phyloP scores from a whole-genome alignment of 2,329 filamentous ascomycete genomes.

The Byssoonygena ceratinophila region DNA sequence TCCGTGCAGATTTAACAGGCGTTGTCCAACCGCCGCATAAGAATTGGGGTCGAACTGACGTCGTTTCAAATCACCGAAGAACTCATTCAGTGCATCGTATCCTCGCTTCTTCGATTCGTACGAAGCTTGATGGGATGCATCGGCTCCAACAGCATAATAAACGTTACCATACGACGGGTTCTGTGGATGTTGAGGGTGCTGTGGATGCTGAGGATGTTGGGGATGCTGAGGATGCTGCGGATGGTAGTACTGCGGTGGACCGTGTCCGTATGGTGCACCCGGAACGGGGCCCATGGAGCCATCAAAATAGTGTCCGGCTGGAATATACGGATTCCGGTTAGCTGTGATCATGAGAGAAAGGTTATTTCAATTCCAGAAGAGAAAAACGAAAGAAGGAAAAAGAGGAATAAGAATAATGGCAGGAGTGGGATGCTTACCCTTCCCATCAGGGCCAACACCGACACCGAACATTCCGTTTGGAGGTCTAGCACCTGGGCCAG shows the following conservation, averaged over 20 bases:
- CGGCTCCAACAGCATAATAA: slow-evolving; percentile 66
- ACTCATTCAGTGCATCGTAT: slow-evolving; percentile 84
- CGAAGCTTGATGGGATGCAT: slow-evolving; percentile 51
- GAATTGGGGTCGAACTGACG: slow-evolving; percentile 78
- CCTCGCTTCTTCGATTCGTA: slow-evolving; percentile 71
- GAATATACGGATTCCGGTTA: slow-evolving; percentile 23
- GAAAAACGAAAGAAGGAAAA: slow-evolving; percentile 2
- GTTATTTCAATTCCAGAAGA: background rate
- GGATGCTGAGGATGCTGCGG: slow-evolving; percentile 39
- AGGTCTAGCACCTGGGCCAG: slow-evolving; percentile 38
- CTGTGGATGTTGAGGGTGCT: slow-evolving; percentile 44
- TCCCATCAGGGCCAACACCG: slow-evolving; percentile 23
- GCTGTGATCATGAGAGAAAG: background rate
- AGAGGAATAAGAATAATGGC: background rate
- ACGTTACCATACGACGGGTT: slow-evolving; percentile 57
- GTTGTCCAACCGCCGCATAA: slow-evolving; percentile 85
- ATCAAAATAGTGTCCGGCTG: slow-evolving; percentile 46
- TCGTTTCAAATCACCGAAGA: slow-evolving; percentile 87
- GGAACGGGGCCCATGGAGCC: slow-evolving; percentile 41
- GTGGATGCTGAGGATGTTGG: slow-evolving; percentile 45
- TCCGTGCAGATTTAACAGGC: slow-evolving; percentile 69
- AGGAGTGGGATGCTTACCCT: slow-evolving; percentile 24
- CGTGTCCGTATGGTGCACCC: slow-evolving; percentile 33
- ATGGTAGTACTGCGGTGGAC: slow-evolving; percentile 41
- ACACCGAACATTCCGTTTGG: slow-evolving; percentile 34